These are phyloP conservation scores for Coelastrella sp. DNA, from an alignment of 139 green algal species.

Conservation along the genomic window DNA sequence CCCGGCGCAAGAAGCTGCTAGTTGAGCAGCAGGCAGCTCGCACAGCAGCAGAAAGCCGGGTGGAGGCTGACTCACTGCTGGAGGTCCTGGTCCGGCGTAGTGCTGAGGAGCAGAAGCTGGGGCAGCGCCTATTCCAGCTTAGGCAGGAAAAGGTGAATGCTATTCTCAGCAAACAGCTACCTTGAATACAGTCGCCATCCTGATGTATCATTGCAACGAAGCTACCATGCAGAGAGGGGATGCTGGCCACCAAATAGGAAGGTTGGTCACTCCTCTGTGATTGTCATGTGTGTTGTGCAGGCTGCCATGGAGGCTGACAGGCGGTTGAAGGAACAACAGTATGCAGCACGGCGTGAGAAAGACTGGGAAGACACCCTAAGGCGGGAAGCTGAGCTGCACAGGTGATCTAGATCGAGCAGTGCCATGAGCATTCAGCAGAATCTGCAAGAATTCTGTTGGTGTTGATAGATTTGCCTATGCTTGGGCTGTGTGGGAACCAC, in stretches of 20 bases:
- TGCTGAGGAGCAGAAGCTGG: constrained; percentile 70
- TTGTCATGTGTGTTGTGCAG: constrained; percentile 13
- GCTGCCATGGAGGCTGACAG: constrained; percentile 78
- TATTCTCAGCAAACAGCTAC: neutral
- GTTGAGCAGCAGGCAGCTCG: constrained; percentile 67
- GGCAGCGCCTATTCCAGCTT: constrained; percentile 69
- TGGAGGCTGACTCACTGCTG: constrained; percentile 63
- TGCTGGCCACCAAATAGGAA: no score
- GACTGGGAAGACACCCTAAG: constrained; percentile 70
- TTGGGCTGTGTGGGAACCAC: no score
- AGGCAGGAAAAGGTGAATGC: constrained; percentile 64
- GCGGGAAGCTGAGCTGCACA: constrained; percentile 70
- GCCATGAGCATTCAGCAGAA: neutral
- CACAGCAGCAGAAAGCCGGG: constrained; percentile 54
- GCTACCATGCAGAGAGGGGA: no score
- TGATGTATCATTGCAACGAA: no score
- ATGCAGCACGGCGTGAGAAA: constrained; percentile 68
- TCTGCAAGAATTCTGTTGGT: no score
- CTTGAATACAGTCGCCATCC: no score
- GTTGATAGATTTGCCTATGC: no score
- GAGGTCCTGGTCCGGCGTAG: constrained; percentile 61
- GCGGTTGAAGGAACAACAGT: constrained; percentile 72
- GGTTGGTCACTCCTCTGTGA: no score
- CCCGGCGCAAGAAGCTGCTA: constrained; percentile 59
- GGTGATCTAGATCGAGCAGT: neutral